These are phyloP conservation scores for Alternaria brassicae DNA, from an alignment of 2,329 filamentous ascomycete genomes.

Conservation along the genomic window DNA sequence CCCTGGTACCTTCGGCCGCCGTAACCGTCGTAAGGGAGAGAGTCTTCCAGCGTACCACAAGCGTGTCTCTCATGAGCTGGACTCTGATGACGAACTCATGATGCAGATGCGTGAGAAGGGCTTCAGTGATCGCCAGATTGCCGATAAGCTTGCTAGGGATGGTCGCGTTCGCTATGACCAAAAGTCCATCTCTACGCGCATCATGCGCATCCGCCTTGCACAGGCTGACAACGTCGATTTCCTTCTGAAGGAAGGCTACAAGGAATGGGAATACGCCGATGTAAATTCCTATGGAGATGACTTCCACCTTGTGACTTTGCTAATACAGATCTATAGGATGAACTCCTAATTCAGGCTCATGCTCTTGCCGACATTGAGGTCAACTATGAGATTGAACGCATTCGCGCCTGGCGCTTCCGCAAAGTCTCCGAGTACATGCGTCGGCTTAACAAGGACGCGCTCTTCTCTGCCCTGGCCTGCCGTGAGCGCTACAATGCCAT, in stretches of 20 bases:
- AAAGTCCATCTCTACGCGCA: constrained; percentile 59
- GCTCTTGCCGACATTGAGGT: constrained; percentile 54
- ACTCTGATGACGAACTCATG: constrained; percentile 58
- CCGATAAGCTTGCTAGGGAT: constrained; percentile 51
- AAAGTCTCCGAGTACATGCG: constrained; percentile 55
- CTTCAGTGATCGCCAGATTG: constrained; percentile 55
- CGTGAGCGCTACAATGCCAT: constrained; percentile 53
- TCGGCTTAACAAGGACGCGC: constrained; percentile 45
- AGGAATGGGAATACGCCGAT: constrained; percentile 59
- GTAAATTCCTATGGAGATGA: constrained; percentile 38
- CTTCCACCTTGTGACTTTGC: neutral
- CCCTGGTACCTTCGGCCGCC: constrained; percentile 35
- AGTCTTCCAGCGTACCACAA: constrained; percentile 52
- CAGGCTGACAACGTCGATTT: constrained; percentile 55
- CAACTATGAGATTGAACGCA: constrained; percentile 49
- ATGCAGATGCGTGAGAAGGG: constrained; percentile 53
- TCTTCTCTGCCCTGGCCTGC: constrained; percentile 58
- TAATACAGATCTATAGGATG: constrained; percentile 49
- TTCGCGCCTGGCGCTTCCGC: constrained; percentile 55
- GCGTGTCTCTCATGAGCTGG: constrained; percentile 52
- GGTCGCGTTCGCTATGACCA: constrained; percentile 54
- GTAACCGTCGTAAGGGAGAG: constrained; percentile 39
- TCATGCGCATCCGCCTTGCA: constrained; percentile 54
- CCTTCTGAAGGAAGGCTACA: constrained; percentile 55
- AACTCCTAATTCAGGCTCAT: constrained; percentile 52